Evolutionary conservation across 441 rosid genomes (phyloP).

Genomic region (Rhodomyrtus psidioides): DNA sequence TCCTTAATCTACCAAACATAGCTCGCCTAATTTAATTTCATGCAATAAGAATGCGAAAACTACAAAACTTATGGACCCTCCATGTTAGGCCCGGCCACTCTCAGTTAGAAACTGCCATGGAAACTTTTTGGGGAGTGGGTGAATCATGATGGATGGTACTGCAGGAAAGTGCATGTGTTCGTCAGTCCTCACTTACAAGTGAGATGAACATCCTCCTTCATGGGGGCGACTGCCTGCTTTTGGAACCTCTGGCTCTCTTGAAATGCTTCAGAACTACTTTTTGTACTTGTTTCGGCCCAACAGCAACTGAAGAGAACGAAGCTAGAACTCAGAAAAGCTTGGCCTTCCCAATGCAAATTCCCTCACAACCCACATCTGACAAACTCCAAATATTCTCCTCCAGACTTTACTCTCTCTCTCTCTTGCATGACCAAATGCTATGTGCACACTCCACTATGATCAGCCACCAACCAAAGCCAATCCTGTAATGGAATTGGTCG

Average conservation of each 20-base stretch:
- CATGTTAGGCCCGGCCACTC: background rate
- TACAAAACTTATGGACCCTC: background rate
- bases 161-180: background rate
- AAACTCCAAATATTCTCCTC: background rate
- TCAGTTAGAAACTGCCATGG: background rate
- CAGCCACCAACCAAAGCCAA: constrained; percentile 1
- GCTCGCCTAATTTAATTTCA: background rate
- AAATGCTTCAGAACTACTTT: background rate
- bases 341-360: background rate
- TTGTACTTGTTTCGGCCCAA: background rate
- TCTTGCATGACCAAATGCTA: background rate
- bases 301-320: background rate
- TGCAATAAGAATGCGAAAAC: background rate
- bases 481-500: constrained; percentile 9
- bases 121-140: background rate
- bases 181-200: background rate
- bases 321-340: background rate
- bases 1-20: background rate
- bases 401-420: background rate
- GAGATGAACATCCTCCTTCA: background rate
- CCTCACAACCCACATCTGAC: background rate
- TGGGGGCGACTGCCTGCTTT: background rate
- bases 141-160: background rate
- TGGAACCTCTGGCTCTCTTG: background rate
- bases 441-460: constrained; percentile 1